Conservation (phyloP, 176 grass and related monocot genomes). For the Bolboschoenus planiculmis region DNA sequence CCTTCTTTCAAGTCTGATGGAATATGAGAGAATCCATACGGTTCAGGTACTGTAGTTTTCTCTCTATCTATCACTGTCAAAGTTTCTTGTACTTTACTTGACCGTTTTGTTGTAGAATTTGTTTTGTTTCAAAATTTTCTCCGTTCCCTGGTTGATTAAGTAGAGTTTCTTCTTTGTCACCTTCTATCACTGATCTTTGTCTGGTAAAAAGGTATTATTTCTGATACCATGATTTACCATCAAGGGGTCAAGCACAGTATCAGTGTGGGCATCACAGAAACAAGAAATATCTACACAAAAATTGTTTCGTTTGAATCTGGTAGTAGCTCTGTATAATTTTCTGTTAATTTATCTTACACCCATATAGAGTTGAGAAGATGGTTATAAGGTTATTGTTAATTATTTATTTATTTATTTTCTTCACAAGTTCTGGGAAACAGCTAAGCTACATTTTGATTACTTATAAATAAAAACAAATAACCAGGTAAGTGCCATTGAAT, state of each 20-base stretch:
- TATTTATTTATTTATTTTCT: not conserved
- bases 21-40: slow-evolving; percentile 90
- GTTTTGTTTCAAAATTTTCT: not conserved
- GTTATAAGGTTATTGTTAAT: not conserved
- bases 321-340: not conserved
- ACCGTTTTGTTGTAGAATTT: not conserved
- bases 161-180: not conserved
- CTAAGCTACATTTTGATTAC: not conserved
- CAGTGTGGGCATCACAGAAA: not conserved
- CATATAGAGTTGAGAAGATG: not conserved
- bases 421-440: not conserved
- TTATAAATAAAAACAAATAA: not conserved
- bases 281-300: not conserved
- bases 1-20: slow-evolving; percentile 34
- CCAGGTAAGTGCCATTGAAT: not conserved
- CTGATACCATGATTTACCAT: not conserved
- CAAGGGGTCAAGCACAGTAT: not conserved
- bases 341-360: not conserved
- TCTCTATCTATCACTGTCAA: not conserved
- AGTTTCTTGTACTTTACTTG: not conserved
- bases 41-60: slow-evolving; percentile 46
- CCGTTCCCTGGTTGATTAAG: not conserved
- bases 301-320: not conserved
- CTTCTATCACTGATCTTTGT: not conserved
- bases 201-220: not conserved